These are phyloP conservation scores for Helotiales sp. DNA, from an alignment of 2,329 filamentous ascomycete species.

Conservation along the genomic window DNA sequence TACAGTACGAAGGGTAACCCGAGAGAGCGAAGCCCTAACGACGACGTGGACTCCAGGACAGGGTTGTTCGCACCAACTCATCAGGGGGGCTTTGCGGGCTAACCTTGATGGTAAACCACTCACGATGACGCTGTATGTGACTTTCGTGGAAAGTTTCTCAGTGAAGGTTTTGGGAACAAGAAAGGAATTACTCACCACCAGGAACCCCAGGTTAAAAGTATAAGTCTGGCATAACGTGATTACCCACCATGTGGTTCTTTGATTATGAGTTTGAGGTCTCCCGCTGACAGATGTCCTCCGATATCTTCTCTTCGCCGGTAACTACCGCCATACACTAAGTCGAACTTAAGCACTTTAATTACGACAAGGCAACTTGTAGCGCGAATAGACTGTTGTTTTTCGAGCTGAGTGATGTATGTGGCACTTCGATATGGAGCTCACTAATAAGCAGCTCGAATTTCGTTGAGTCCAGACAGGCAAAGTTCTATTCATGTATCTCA, in stretches of 20 bases:
- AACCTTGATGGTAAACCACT: neutral
- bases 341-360: slow-evolving; percentile 18
- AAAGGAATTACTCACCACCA: neutral
- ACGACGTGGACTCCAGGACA: slow-evolving; percentile 5
- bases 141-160: neutral
- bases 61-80: neutral
- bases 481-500: neutral
- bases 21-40: neutral
- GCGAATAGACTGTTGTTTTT: neutral
- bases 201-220: neutral
- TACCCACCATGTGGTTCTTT: neutral
- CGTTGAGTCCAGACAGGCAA: neutral
- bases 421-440: slow-evolving; percentile 15
- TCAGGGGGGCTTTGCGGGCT: neutral
- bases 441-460: slow-evolving; percentile 6
- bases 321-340: neutral
- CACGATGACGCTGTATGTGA: neutral
- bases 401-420: slow-evolving; percentile 21
- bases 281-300: too few species aligned
- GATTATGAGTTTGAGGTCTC: too few species aligned
- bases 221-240: neutral
- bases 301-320: too few species aligned
- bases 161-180: neutral
- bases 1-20: too few species aligned
- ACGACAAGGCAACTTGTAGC: neutral